These are phyloP conservation scores for Crithidia brevicula DNA, from an alignment of 208 protist species.

Conservation along the genomic window DNA sequence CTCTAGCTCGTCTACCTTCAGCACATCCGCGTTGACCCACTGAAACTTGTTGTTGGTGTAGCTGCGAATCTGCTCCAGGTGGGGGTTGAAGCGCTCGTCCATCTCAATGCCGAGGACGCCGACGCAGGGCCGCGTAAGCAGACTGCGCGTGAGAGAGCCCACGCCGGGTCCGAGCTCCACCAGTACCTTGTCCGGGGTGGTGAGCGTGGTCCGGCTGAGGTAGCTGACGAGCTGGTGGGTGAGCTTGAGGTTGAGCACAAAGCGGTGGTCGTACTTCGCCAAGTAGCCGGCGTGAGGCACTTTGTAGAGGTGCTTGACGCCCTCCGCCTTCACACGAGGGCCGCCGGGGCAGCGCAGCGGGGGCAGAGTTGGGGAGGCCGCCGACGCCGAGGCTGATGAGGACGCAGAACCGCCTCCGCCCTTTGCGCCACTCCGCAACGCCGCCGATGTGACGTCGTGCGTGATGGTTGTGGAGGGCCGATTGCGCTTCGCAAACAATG, in stretches of 20 bases:
- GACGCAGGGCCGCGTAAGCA: slow-evolving; percentile 83
- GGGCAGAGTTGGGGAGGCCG: too few relatives aligned
- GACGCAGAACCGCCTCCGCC: background rate
- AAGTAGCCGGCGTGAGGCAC: slow-evolving; percentile 85
- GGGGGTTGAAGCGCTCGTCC: slow-evolving; percentile 80
- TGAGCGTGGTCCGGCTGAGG: slow-evolving; percentile 68
- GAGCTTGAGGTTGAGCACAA: slow-evolving; percentile 89
- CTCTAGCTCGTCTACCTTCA: slow-evolving; percentile 78
- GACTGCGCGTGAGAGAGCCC: slow-evolving; percentile 81
- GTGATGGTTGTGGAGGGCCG: slow-evolving; percentile 24
- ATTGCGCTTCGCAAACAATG: background rate
- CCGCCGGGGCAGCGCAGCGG: slow-evolving; percentile 85
- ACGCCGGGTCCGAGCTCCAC: slow-evolving; percentile 86
- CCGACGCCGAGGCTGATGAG: slow-evolving; percentile 4
- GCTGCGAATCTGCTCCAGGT: slow-evolving; percentile 80
- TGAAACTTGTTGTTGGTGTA: slow-evolving; percentile 88
- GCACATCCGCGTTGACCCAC: slow-evolving; percentile 86
- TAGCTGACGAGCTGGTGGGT: slow-evolving; percentile 81
- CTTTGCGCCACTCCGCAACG: slow-evolving; percentile 5
- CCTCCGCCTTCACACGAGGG: slow-evolving; percentile 76
- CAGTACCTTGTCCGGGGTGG: slow-evolving; percentile 79
- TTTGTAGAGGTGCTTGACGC: slow-evolving; percentile 87
- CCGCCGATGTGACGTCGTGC: slow-evolving; percentile 27
- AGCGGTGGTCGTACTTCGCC: slow-evolving; percentile 89
- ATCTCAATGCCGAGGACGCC: slow-evolving; percentile 83